A percentile compares a stretch with the other conserved stretches of the same genome.
These are phyloP conservation scores for Nannochloris sp. DNA, from an alignment of 139 green algal genomes.

Conservation along the genomic window DNA sequence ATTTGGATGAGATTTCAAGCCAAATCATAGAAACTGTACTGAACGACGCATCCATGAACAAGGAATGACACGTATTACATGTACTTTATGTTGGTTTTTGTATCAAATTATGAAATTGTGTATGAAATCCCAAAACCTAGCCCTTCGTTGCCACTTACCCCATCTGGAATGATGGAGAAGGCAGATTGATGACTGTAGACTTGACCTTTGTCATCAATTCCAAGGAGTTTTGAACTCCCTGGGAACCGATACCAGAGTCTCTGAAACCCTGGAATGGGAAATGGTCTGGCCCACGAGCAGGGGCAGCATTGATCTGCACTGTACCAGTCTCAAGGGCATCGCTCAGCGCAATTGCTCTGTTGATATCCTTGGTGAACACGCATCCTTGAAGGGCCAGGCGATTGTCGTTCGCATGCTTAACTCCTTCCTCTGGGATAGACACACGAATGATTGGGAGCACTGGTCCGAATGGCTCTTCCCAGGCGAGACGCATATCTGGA, in stretches of 20 bases:
- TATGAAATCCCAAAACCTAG: not conserved
- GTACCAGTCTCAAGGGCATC: conserved; percentile 93
- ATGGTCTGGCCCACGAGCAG: conserved; percentile 77
- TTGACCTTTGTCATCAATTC: conserved; percentile 93
- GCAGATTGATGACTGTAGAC: conserved; percentile 86
- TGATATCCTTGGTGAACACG: conserved; percentile 88
- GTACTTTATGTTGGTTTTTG: too few relatives aligned
- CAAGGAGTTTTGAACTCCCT: conserved; percentile 83
- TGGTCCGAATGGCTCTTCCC: conserved; percentile 96
- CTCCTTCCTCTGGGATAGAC: conserved; percentile 53
- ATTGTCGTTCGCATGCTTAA: conserved; percentile 80
- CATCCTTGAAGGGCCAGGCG: conserved; percentile 83
- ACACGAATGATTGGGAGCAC: conserved; percentile 88
- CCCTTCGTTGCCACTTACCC: conserved; percentile 30
- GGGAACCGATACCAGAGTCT: conserved; percentile 80
- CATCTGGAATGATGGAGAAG: conserved; percentile 61
- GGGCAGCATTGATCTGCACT: conserved; percentile 85
- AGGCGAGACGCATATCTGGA: conserved; percentile 79
- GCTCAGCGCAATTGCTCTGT: conserved; percentile 71
- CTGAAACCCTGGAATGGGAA: conserved; percentile 85
- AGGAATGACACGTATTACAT: too few relatives aligned
- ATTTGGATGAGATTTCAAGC: not conserved
- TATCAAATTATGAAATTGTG: too few relatives aligned
- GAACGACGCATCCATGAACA: too few relatives aligned
- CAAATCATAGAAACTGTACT: not conserved